Base-by-base conservation (phyloP, 164 flowering plant species). In the Umbilicus rupestris region DNA sequence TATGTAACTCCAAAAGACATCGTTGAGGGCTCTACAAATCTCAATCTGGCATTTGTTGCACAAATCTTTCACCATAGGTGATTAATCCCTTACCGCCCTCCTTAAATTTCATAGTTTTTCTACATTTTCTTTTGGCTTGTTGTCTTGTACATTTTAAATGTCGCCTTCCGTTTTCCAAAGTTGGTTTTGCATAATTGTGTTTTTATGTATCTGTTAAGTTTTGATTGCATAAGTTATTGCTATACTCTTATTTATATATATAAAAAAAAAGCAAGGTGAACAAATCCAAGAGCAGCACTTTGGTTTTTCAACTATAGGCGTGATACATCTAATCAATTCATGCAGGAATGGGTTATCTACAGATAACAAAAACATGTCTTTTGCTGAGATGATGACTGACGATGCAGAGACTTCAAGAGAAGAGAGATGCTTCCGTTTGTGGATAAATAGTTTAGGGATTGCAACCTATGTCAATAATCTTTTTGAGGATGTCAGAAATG, bases 401-500 rank as follows among this genome's bases (percentile, higher is more conserved):
- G 98, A 92, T 83, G 85, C 78, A 26, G 87, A 73, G 75, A 81
- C 82, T 22, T 88, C 87, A 50, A 85, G 98, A 76, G 91, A 92
- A 66, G 96, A 90, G 76, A 88, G 95, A 78, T 86, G 91, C 71
- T 92, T 84, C 62, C 77, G 98, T 37, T 74, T 90, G 19, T 92
- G 98, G 98, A 89, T 90, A 66, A 90, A 92, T 70, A 86, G 96
- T 78, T 84, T 92, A 65, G 98, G 96, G 66, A 82, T 82, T 64
- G 65, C 12, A 55, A 80, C 84, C 63, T 90, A 87, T 74, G 87
- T 88, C 62, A 87, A 88, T 73, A 90, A 88, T 77, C 75, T 92
- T 73, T 92, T 92, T 72, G 97, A 92, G 82, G 97, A 92, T 82
- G 96, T 92, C 39, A 84, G 94, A 72, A 86, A 82, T 76, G 98